Conservation (phyloP, 768 basidiomycete species). For the Kwoniella sp. region DNA sequence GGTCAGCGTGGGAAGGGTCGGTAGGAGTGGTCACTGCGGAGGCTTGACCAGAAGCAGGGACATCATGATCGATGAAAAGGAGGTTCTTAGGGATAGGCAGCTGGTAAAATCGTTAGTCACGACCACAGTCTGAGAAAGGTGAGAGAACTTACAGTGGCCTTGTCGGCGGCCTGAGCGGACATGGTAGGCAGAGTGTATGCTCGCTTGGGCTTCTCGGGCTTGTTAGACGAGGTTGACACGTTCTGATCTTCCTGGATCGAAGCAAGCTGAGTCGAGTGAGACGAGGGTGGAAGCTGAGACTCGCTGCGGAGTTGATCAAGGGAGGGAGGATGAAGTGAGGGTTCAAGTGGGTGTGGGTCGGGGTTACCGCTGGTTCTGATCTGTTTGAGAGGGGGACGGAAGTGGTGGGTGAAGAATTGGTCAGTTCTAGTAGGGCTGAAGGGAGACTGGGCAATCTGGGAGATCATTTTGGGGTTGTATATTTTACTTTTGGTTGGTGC, state of each 20-base stretch:
- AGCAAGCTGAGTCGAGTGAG: background rate
- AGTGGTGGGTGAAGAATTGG: conserved; percentile 5
- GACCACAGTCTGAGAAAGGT: no score
- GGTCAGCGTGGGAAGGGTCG: conserved; percentile 25
- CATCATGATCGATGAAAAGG: conserved; percentile 54
- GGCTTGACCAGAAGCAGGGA: conserved; percentile 36
- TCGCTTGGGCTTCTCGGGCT: conserved; percentile 7
- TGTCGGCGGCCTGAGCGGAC: conserved; percentile 5
- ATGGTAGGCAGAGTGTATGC: conserved; percentile 22
- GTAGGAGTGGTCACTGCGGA: conserved; percentile 38
- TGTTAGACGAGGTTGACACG: background rate
- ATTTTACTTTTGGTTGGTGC: background rate
- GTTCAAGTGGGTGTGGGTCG: conserved; percentile 29
- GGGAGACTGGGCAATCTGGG: background rate
- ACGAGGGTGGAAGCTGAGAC: conserved; percentile 4
- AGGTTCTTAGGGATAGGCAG: conserved; percentile 53
- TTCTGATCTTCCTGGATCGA: background rate
- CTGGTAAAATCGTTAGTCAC: conserved; percentile 22
- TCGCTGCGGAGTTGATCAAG: conserved; percentile 20
- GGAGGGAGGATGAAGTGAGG: conserved; percentile 21
- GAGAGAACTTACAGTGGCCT: conserved; percentile 28
- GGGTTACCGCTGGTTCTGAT: background rate
- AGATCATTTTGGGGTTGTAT: background rate
- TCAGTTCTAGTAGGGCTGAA: background rate
- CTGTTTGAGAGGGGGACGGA: conserved; percentile 9